These are phyloP conservation scores for Gaeumannomyces tritici DNA, from an alignment of 2,329 filamentous ascomycete species.

Conservation along the genomic window DNA sequence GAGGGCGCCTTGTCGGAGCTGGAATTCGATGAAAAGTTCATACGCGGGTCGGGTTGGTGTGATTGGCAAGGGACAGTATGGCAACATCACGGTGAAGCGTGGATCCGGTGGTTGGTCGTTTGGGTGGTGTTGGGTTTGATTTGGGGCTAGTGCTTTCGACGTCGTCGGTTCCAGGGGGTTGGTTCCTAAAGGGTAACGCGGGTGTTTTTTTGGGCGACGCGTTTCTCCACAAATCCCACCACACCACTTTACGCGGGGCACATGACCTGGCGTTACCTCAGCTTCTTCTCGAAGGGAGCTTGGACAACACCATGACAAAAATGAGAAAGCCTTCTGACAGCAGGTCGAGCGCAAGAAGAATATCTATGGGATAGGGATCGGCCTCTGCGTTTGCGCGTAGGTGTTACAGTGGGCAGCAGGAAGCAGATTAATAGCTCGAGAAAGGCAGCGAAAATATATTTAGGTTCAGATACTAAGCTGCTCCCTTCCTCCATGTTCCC, in stretches of 20 bases:
- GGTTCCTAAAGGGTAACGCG: neutral
- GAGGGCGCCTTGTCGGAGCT: neutral
- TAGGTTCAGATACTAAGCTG: neutral
- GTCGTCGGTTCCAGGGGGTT: no score
- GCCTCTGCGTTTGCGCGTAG: no score
- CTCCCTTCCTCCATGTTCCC: no score
- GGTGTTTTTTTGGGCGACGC: neutral
- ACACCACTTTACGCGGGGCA: neutral
- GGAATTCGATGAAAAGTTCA: neutral
- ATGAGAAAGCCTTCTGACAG: no score
- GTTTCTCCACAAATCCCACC: neutral
- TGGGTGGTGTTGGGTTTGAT: neutral
- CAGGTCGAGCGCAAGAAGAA: no score
- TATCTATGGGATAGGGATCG: no score
- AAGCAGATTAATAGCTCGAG: no score
- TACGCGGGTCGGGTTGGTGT: neutral
- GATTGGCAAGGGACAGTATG: neutral
- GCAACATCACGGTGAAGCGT: no score
- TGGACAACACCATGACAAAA: no score
- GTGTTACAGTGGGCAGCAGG: no score
- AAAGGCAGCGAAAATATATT: no score
- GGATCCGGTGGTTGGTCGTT: neutral
- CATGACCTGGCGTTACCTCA: slow-evolving; percentile 1
- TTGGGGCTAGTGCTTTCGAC: neutral
- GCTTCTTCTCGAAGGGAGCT: no score